Base-by-base conservation (phyloP, 805 yeast genomes). In the Debaryomyces maramus region DNA sequence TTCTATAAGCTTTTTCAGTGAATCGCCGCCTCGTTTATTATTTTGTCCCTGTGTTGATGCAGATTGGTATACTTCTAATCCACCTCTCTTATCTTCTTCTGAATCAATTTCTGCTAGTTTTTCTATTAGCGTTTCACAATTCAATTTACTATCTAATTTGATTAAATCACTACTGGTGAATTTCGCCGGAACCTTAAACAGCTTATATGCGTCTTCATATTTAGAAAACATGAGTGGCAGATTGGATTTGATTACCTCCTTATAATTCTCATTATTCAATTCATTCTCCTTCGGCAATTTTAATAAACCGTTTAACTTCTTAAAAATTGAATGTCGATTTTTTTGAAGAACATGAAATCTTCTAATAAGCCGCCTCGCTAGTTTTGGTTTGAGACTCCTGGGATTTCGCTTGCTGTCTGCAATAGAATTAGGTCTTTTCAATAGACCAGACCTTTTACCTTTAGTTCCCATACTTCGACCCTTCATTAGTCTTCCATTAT, bases 1-100 rank as follows among this genome's bases (percentile, higher is more conserved):
- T 40, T 80, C 77, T n/a, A 88, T 73, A 32, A 91, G 65, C 52
- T 81, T 70, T 49, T 83, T 86, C 2, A 96, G 88, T 0, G 97
- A 88, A 56, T 91, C 99, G 1, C 97, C 96, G 0, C 99, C 98
- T 46, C 98, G 60, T 34, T 73, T 72, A 0, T 61, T 57, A 42
- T 79, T 77, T 53, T 91, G 99, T 0, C 99, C 99, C 36, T 80
- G 78, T 1, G 85, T 76, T 2, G 96, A 87, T 0, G 98, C 98
- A 15, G 72, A 61, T 55, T 91, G 99, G 58, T 91, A 91, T 8
- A 78, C 77, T 36, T 79, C 73, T 2, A 91, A 58, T 0, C 97
- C 97, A 0, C 97, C 97, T 31, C 81, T 67, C 30, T 66, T 71
- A 6, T 67, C 67, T 3, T 85, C 73, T 53, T 86, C 89, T 3